Base-by-base conservation (phyloP, 2,329 filamentous ascomycete species). In the Phaeophleospora eucalypticola region DNA sequence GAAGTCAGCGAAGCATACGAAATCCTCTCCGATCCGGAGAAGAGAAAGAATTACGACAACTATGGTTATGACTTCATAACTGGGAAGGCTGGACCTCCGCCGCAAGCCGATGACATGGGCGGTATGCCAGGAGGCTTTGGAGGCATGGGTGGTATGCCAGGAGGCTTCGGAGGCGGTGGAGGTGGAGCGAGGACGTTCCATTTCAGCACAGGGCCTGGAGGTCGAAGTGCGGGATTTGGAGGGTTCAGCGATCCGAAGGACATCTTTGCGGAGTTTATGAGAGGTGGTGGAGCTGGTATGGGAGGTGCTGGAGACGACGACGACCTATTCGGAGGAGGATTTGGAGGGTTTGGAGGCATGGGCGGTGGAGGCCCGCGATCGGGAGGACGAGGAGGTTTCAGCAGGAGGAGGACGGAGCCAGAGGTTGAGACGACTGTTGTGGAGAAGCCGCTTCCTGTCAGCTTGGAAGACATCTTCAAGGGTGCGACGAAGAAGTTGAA, bases 1-100 rank as follows among this genome's bases (percentile, higher is more conserved):
- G 93, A 97, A 68, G 87, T 89, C 56, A 95, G 89, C 1, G 90
- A 97, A 73, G 93, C 93, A 47, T 98, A 96, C 74, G 93, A 98
- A 72, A 95, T 98, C 59, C 83, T 98, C 2, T 95, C 89, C 52
- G 93, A 98, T 63, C 90, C 91, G 50, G 90, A 97, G 67, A 98
- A 97, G 73, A 86, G 93, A 63, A 93, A 95, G 70, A 84, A 84
- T 35, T 98, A 98, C 68, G 93, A 98, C 67, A 84, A 91, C 65
- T 96, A 84, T 69, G 93, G 93, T 53, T 84, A 97, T 52, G 93
- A 97, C 62, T 95, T 91, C 72, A 79, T 98, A 42, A 65, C 59
- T 8, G 63, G 63, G 39, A 64, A 65, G 40, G 63, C 59, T 4
- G 62, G 60, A 10, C 62, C 63, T 21, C 75, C 78, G 41, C 82